These are phyloP conservation scores for Arachnomyces sp. DNA, from an alignment of 2,329 filamentous ascomycete genomes.

Conservation along the genomic window DNA sequence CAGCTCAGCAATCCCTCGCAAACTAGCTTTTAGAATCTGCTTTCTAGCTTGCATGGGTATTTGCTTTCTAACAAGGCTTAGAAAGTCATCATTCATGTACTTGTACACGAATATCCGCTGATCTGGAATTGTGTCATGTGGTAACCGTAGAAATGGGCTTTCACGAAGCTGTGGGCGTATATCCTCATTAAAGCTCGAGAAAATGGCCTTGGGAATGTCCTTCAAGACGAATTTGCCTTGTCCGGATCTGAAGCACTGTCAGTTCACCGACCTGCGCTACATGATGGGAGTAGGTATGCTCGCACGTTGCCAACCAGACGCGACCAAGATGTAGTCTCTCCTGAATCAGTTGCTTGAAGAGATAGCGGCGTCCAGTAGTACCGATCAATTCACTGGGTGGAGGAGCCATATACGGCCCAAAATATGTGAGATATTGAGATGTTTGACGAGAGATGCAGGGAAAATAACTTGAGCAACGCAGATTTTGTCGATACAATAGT, in stretches of 20 bases:
- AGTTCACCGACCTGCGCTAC: conserved; percentile 4
- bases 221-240: conserved; percentile 18
- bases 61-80: conserved; percentile 35
- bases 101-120: conserved; percentile 40
- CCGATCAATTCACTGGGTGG: conserved; percentile 16
- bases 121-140: conserved; percentile 37
- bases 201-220: conserved; percentile 20
- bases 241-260: conserved; percentile 13
- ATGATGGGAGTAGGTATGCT: conserved; percentile 8
- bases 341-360: conserved; percentile 25
- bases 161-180: conserved; percentile 20
- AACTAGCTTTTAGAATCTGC: conserved; percentile 36
- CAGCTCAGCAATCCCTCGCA: conserved; percentile 29
- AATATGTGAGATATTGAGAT: conserved; percentile 1
- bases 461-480: too few species aligned
- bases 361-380: conserved; percentile 21
- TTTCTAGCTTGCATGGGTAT: conserved; percentile 33
- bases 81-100: conserved; percentile 37
- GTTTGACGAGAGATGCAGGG: background rate
- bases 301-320: conserved; percentile 26
- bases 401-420: conserved; percentile 11
- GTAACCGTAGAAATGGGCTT: conserved; percentile 31
- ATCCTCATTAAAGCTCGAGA: conserved; percentile 14
- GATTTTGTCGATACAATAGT: too few species aligned
- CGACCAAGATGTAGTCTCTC: conserved; percentile 24